A percentile compares a stretch with the other conserved stretches of the same genome.
Evolutionary conservation across 768 basidiomycete species (phyloP).

Genomic region (Holtermanniella nyarrowii): DNA sequence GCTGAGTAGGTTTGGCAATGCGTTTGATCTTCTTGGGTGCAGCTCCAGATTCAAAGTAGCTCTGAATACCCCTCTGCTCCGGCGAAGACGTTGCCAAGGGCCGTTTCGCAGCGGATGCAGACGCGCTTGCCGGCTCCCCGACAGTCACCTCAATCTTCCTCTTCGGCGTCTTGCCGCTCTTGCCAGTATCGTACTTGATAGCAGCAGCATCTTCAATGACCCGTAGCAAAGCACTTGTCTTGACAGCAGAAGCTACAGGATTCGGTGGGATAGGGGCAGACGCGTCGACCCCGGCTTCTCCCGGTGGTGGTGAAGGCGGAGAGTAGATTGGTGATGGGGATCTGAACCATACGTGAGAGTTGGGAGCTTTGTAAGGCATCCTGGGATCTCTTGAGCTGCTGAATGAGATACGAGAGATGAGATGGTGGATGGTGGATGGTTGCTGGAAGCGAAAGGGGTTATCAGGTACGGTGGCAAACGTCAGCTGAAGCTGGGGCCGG

Average conservation of each 20-base stretch:
- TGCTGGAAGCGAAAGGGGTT: too few relatives aligned
- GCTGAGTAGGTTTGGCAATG: background rate
- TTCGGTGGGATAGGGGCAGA: too few relatives aligned
- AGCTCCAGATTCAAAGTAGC: background rate
- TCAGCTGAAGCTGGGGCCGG: background rate
- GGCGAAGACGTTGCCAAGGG: background rate
- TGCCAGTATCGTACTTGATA: too few relatives aligned
- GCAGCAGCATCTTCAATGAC: background rate
- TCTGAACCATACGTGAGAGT: background rate
- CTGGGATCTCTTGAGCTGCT: background rate
- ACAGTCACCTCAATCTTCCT: too few relatives aligned
- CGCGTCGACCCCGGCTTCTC: too few relatives aligned
- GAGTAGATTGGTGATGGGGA: background rate
- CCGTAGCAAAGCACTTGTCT: background rate
- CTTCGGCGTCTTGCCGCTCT: too few relatives aligned
- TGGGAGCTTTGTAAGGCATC: background rate
- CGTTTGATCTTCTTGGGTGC: background rate
- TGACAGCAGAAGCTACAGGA: background rate
- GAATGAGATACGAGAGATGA: background rate
- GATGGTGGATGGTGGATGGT: background rate
- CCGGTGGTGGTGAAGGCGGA: background rate
- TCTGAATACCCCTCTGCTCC: background rate
- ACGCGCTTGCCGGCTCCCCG: too few relatives aligned
- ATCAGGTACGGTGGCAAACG: too few relatives aligned
- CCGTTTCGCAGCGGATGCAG: too few relatives aligned